Base-by-base conservation (phyloP, 768 basidiomycete genomes). In the Lactarius tabidus region DNA sequence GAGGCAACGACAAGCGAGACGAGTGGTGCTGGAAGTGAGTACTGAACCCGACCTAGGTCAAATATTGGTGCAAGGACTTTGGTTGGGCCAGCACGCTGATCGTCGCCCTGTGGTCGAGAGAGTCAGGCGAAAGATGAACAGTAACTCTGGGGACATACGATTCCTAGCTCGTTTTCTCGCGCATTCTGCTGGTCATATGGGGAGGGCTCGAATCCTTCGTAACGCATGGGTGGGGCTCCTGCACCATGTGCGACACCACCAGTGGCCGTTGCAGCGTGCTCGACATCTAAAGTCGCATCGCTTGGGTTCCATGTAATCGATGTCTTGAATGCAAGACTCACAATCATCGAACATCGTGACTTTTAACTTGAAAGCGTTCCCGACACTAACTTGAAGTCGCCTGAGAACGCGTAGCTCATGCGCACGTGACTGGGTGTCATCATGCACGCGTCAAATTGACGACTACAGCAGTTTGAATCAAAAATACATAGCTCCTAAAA, bases 21-120 rank as follows among this genome's bases (percentile, higher is more conserved):
- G 55, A 98, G 82, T n/a, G 89, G 82, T 6, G 93, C 91, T 33
- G 93, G 90, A 48, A 94, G 88, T 4, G 87, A 85, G 73, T 89
- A 94, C 77, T 97, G 95, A 28, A 98, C 95, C 68, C 86, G 81
- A 61, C 86, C 89, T n/a, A 95, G 84, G 67, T 91, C 89, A 75
- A 95, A 93, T 70, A 93, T 80, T 53, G 89, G 84, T 36, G 78
- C 73, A n/a, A 77, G 73, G 8, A 75, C 71, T 15, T 79, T 77
- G n/a, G 74, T 73, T 20, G 76, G 65, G 38, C 72, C 73, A 20
- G 61, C 64, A 7, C 70, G 70, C 31, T 63, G 72, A 63, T 62
- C 62, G 41, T 69, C 75, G 63, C 73, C 74, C 81, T 81, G 20
- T 55, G 26, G 20, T 29, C 60, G 28, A 70, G 39, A 66, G 64